Base-by-base conservation (phyloP, 208 protist species). In the Wallacemonas sp. region DNA sequence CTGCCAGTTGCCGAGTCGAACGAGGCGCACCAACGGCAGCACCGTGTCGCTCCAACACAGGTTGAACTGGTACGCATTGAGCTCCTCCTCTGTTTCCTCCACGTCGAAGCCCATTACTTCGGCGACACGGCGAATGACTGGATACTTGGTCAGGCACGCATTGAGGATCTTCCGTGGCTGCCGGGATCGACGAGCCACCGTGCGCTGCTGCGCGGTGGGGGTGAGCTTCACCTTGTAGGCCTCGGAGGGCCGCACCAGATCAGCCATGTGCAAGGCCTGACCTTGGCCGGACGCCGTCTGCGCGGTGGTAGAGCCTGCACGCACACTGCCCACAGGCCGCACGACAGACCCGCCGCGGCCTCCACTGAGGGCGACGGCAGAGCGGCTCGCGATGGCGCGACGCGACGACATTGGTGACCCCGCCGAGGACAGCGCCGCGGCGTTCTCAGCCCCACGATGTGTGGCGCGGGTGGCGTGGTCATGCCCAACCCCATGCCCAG, bases 41-140 rank as follows among this genome's bases (percentile, higher is more conserved):
- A 92, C 91, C 10, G 86, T 91, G 64, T 98, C 97, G 45, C 84
- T 94, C 95, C 95, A 98, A 71, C 93, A 89, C 17, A 98, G 48
- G 76, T 98, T 97, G 73, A 97, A 98, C 39, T 83, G 73, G 61
- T 95, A 96, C 37, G 81, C 72, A 54, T 93, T 79, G 38, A 96
- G 71, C 22, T 88, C 87, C 1, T 94, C 85, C 33, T 94, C 86
- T 1, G 64, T 73, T 48, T 93, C 89, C 62, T 95, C 62, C 24
- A 91, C 68, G 21, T 70, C 78, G 60, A 85, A 97, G 38, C 79
- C 89, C 37, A 89, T 63, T 62, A 87, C 81, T 8, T 78, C 77
- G 3, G 87, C 89, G 48, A 95, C 67, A 34, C 73, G 67, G 42
- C 89, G 86, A 29, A 97, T 71, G 48, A 95, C 72, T 9, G 84